Percentiles rank a stretch among this genome's conserved stretches.
phyloP scores from a whole-genome alignment of 2,329 filamentous ascomycete genomes.

The Botrytis byssoidea region DNA sequence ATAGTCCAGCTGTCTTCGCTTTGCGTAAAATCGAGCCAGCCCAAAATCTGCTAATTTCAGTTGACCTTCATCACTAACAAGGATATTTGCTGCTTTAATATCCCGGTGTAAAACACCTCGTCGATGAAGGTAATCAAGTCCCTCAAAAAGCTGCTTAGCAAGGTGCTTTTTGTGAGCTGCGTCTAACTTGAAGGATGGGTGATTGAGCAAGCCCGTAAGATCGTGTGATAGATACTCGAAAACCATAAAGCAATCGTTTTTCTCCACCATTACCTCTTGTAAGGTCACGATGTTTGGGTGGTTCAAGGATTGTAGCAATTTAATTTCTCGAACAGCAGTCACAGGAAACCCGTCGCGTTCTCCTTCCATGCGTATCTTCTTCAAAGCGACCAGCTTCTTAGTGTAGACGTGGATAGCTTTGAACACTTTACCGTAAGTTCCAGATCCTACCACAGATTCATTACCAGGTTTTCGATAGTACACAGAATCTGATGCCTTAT shows the following conservation, averaged over 20 bases:
- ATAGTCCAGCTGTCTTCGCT: conserved; percentile 87
- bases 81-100: conserved; percentile 96
- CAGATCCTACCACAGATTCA: conserved; percentile 91
- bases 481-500: conserved; percentile 79
- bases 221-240: conserved; percentile 98
- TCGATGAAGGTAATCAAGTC: conserved; percentile 87
- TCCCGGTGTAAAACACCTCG: conserved; percentile 94
- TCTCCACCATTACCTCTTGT: conserved; percentile 95
- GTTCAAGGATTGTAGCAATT: conserved; percentile 80
- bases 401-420: conserved; percentile 94
- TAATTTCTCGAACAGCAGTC: conserved; percentile 87
- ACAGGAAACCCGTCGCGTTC: conserved; percentile 89
- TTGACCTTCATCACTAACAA: conserved; percentile 84
- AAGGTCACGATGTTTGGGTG: conserved; percentile 81
- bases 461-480: conserved; percentile 97
- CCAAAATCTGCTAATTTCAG: conserved; percentile 96
- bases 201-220: conserved; percentile 89
- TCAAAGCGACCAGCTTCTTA: conserved; percentile 76
- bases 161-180: conserved; percentile 88
- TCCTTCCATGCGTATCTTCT: conserved; percentile 91
- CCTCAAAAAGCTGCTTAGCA: conserved; percentile 88
- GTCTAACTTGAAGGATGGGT: conserved; percentile 85
- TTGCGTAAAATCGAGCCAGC: conserved; percentile 92
- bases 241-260: conserved; percentile 99
- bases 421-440: conserved; percentile 94